Percentiles rank a stretch among this genome's conserved stretches.
phyloP scores from a whole-genome alignment of 495 filamentous ascomycete genomes.

The Beverwykella pulmonaria region DNA sequence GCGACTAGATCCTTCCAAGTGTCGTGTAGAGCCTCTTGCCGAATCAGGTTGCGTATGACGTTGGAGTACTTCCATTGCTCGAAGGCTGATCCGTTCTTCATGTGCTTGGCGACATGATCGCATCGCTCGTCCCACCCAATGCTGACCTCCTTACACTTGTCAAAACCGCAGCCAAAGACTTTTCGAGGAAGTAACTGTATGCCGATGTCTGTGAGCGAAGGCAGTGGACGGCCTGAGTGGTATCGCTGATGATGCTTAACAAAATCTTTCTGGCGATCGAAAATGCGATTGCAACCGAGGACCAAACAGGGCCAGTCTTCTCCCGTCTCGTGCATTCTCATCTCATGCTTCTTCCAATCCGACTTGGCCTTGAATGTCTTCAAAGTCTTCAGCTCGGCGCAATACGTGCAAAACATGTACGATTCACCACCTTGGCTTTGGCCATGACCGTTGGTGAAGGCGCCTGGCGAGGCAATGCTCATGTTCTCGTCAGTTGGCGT shows the following conservation, averaged over 20 bases:
- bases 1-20: slow-evolving; percentile 32
- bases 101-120: slow-evolving; percentile 37
- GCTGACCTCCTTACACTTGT: slow-evolving; percentile 34
- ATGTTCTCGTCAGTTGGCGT: slow-evolving; percentile 32
- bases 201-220: slow-evolving; percentile 27
- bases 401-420: slow-evolving; percentile 36
- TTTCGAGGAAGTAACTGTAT: slow-evolving; percentile 24
- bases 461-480: slow-evolving; percentile 12
- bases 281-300: slow-evolving; percentile 26
- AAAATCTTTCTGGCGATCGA: slow-evolving; percentile 35
- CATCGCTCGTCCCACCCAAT: slow-evolving; percentile 37
- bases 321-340: slow-evolving; percentile 34
- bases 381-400: slow-evolving; percentile 18
- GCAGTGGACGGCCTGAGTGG: slow-evolving; percentile 28
- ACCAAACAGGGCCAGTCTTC: slow-evolving; percentile 33
- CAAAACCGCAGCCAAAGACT: slow-evolving; percentile 37
- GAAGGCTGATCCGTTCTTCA: slow-evolving; percentile 31
- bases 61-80: slow-evolving; percentile 38
- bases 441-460: background rate
- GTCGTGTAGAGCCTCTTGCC: slow-evolving; percentile 33
- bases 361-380: slow-evolving; percentile 36
- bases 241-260: slow-evolving; percentile 28
- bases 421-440: slow-evolving; percentile 11
- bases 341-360: slow-evolving; percentile 37
- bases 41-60: slow-evolving; percentile 37